These are phyloP conservation scores for Nowakowskiella sp. DNA, from an alignment of 192 early-diverging fungal genomes.

Conservation along the genomic window DNA sequence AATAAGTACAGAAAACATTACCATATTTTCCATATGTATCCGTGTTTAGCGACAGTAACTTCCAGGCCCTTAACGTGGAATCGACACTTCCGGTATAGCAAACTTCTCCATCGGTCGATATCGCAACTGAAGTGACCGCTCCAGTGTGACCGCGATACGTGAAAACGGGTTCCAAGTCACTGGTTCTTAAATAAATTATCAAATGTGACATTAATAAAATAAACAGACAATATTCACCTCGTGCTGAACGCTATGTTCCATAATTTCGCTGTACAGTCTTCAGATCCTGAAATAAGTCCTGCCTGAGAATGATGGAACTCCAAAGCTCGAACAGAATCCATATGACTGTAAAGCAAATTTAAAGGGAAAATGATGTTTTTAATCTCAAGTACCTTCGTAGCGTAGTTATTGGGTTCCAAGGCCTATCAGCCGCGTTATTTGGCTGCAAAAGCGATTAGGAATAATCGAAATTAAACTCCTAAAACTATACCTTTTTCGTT, in stretches of 20 bases:
- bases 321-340: conserved; percentile 59
- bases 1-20: background rate
- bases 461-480: too few relatives aligned
- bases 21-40: conserved; percentile 47
- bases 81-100: conserved; percentile 68
- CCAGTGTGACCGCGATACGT: conserved; percentile 72
- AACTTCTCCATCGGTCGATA: conserved; percentile 48
- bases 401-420: conserved; percentile 55
- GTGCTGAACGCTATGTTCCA: conserved; percentile 41
- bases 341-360: conserved; percentile 41
- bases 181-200: background rate
- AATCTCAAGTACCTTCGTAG: conserved; percentile 41
- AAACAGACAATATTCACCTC: background rate
- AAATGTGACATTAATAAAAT: background rate
- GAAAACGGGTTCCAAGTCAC: conserved; percentile 57
- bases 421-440: conserved; percentile 21
- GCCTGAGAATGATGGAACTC: conserved; percentile 49
- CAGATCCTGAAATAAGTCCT: conserved; percentile 60
- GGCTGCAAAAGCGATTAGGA: too few relatives aligned
- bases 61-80: conserved; percentile 61
- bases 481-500: too few relatives aligned
- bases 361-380: background rate
- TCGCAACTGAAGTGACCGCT: conserved; percentile 56
- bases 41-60: conserved; percentile 43
- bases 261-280: conserved; percentile 72